phyloP scores from a whole-genome alignment of 73 alveolate genomes.

The Tetrahymena elliotti region DNA sequence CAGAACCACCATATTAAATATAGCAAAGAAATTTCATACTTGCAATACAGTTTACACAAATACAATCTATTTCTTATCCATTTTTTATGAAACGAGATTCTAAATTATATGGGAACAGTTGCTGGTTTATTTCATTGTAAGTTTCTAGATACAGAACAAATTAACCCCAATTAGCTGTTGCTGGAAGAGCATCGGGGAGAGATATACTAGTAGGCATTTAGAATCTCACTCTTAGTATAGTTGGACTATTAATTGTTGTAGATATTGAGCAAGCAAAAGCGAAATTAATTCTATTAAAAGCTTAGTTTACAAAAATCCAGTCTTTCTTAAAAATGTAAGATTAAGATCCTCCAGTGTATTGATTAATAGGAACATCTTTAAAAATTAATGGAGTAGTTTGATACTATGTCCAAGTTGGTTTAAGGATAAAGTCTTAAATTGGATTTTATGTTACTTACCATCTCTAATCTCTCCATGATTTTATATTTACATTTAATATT shows the following conservation, averaged over 20 bases:
- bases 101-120: background rate
- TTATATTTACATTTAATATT: background rate
- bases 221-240: background rate
- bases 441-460: background rate
- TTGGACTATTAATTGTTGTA: background rate
- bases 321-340: background rate
- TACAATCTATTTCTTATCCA: constrained; percentile 25
- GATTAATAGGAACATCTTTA: background rate
- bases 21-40: background rate
- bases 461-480: background rate
- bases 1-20: constrained; percentile 6
- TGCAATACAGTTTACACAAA: constrained; percentile 7
- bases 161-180: background rate
- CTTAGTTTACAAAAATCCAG: background rate
- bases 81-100: background rate
- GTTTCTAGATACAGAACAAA: background rate
- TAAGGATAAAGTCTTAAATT: background rate
- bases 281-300: background rate
- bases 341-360: background rate
- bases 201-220: background rate
- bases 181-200: background rate
- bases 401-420: background rate
- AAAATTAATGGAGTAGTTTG: background rate
- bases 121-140: background rate
- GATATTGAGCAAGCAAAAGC: background rate